Conservation (phyloP, 305 asterid genomes). For the Solanum hybrid region DNA sequence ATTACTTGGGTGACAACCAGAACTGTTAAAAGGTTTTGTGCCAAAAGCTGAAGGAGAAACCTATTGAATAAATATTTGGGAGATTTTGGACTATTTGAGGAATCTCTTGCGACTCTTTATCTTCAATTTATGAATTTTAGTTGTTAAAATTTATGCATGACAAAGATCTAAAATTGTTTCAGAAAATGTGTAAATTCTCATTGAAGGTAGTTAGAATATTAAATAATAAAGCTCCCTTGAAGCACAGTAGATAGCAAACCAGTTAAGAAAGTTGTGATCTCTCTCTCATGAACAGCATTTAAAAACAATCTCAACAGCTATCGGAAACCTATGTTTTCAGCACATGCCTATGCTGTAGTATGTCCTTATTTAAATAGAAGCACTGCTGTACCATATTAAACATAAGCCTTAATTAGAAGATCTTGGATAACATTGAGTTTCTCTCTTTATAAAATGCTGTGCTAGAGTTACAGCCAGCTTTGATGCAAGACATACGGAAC, state of each 20-base stretch:
- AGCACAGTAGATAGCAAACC: neutral
- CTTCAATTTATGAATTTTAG: neutral
- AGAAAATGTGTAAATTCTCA: neutral
- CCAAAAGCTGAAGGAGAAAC: neutral
- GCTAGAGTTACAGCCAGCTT: neutral
- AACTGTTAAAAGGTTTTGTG: neutral
- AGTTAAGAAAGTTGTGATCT: neutral
- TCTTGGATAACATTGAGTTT: neutral
- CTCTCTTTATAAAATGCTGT: neutral
- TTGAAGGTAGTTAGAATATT: neutral
- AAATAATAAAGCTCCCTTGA: neutral
- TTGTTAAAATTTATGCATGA: neutral
- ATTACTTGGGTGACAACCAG: neutral
- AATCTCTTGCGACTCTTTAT: neutral
- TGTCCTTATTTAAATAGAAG: neutral
- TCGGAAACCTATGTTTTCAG: neutral
- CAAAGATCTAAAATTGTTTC: neutral
- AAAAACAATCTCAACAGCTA: neutral
- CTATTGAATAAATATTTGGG: neutral
- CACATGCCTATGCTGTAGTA: neutral
- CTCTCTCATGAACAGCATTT: neutral
- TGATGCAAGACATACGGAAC: neutral
- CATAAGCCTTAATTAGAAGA: neutral
- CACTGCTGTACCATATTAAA: neutral
- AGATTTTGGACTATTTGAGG: neutral